These are phyloP conservation scores for Macrophomina tecta DNA, from an alignment of 2,329 filamentous ascomycete species.

Conservation along the genomic window DNA sequence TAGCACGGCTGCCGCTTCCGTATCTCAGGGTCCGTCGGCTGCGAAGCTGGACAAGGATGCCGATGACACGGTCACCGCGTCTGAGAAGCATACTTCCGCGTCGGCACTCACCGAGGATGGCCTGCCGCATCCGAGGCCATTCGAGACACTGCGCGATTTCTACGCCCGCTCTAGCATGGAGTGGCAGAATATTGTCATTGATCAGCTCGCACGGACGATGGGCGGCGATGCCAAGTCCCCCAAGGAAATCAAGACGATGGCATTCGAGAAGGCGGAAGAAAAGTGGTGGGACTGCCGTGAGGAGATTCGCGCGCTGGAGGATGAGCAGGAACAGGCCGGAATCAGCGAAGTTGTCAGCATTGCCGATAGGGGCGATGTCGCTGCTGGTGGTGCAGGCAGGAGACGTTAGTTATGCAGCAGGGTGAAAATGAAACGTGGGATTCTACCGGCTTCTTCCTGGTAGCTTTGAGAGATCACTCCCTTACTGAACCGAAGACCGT, in stretches of 20 bases:
- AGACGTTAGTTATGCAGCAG: neutral
- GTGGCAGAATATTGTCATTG: conserved; percentile 89
- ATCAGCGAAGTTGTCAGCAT: conserved; percentile 94
- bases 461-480: too few relatives aligned
- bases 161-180: conserved; percentile 84
- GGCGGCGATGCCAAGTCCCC: conserved; percentile 72
- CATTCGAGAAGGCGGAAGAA: conserved; percentile 89
- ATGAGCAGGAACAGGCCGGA: conserved; percentile 93
- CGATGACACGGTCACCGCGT: conserved; percentile 43
- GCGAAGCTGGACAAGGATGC: conserved; percentile 28
- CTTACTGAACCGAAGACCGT: too few relatives aligned
- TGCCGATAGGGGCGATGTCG: conserved; percentile 69
- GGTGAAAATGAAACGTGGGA: too few relatives aligned
- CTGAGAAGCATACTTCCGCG: conserved; percentile 49
- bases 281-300: conserved; percentile 99
- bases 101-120: conserved; percentile 70
- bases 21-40: conserved; percentile 36
- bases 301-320: conserved; percentile 88
- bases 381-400: conserved; percentile 53
- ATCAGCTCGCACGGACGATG: conserved; percentile 68
- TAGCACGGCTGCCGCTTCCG: conserved; percentile 60
- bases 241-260: conserved; percentile 92
- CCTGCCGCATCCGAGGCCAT: conserved; percentile 78
- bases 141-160: conserved; percentile 90
- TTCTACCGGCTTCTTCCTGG: too few relatives aligned